phyloP scores from a whole-genome alignment of 2,329 filamentous ascomycete genomes.

The Fusarium sambucinum region DNA sequence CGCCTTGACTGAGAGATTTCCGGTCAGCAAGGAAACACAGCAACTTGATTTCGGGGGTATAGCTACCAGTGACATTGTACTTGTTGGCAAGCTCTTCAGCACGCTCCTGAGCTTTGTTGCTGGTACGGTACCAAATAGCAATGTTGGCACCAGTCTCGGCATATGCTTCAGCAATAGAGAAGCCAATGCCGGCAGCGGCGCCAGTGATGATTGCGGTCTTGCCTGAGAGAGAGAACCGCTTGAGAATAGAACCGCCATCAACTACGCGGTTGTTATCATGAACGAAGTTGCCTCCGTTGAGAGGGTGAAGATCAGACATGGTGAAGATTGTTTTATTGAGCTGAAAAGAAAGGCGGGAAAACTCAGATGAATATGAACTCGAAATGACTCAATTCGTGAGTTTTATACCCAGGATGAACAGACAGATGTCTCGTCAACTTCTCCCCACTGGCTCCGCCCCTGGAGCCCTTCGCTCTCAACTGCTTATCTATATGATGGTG shows the following conservation, averaged over 20 bases:
- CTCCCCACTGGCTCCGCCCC: slow-evolving; percentile 19
- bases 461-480: not conserved
- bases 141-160: slow-evolving; percentile 77
- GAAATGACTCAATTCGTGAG: slow-evolving; percentile 15
- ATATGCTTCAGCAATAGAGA: slow-evolving; percentile 70
- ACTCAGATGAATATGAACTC: not conserved
- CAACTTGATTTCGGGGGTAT: not conserved
- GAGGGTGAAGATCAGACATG: slow-evolving; percentile 43
- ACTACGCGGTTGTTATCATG: slow-evolving; percentile 40
- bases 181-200: slow-evolving; percentile 72
- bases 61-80: slow-evolving; percentile 72
- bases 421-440: not conserved
- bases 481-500: slow-evolving; percentile 5
- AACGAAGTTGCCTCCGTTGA: slow-evolving; percentile 45
- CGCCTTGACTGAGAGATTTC: slow-evolving; percentile 62
- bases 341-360: not conserved
- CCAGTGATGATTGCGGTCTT: slow-evolving; percentile 76
- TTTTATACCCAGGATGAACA: slow-evolving; percentile 18
- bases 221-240: slow-evolving; percentile 71
- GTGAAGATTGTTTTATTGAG: not conserved
- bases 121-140: slow-evolving; percentile 75
- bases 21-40: slow-evolving; percentile 21
- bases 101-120: slow-evolving; percentile 69
- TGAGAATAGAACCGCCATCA: slow-evolving; percentile 45
- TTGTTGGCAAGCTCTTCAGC: slow-evolving; percentile 71